Percentiles rank a stretch among this genome's conserved stretches.
Evolutionary conservation across 2,329 filamentous ascomycete species (phyloP).

Genomic region (Aspergillus caelatus): DNA sequence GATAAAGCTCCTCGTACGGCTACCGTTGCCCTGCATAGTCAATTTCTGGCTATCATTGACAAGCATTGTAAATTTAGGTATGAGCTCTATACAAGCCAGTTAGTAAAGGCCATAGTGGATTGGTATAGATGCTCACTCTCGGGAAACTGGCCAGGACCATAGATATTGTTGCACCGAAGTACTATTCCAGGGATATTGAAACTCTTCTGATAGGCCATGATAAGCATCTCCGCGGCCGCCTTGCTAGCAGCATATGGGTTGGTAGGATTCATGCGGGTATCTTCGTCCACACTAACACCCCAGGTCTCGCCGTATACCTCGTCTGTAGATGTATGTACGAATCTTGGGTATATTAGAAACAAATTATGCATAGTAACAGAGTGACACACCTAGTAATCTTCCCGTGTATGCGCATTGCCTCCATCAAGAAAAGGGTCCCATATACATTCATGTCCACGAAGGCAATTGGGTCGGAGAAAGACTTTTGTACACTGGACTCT

Average conservation of each 20-base stretch:
- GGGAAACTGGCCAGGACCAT: slow-evolving; percentile 80
- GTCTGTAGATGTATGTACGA: slow-evolving; percentile 83
- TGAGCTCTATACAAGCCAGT: no score
- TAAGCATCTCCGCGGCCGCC: slow-evolving; percentile 80
- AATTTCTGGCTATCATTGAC: slow-evolving; percentile 68
- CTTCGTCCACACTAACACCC: slow-evolving; percentile 35
- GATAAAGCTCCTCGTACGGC: slow-evolving; percentile 73
- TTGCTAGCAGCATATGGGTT: slow-evolving; percentile 83
- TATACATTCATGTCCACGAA: slow-evolving; percentile 83
- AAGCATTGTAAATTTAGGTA: slow-evolving; percentile 77
- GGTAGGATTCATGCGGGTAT: slow-evolving; percentile 75
- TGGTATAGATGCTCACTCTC: slow-evolving; percentile 75
- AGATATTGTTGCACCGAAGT: slow-evolving; percentile 82
- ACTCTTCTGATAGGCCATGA: slow-evolving; percentile 83
- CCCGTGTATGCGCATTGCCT: no score
- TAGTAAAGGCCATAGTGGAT: no score
- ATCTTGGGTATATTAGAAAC: no score
- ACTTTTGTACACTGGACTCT: slow-evolving; percentile 81
- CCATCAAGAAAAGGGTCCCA: no score
- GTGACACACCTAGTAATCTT: no score
- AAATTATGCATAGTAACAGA: no score
- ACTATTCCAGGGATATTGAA: slow-evolving; percentile 81
- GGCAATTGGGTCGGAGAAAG: slow-evolving; percentile 78
- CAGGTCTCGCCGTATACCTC: slow-evolving; percentile 80
- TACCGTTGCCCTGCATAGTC: slow-evolving; percentile 75